A percentile compares a stretch with the other conserved stretches of the same genome.
Evolutionary conservation across 139 green algal genomes (phyloP).

Genomic region (Monoraphidium neglectum): DNA sequence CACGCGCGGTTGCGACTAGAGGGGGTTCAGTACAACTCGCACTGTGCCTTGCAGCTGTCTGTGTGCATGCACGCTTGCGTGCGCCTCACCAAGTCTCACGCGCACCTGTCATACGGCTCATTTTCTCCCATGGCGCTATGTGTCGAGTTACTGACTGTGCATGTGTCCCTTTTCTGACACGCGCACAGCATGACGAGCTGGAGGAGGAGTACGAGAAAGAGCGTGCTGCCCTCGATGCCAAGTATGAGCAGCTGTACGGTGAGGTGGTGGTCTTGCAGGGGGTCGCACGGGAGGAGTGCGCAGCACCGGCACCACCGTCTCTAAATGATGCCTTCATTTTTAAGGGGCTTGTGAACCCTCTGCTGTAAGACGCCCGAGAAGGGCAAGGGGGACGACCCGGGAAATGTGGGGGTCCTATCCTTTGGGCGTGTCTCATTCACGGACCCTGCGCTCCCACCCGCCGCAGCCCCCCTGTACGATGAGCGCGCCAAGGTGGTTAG

Average conservation of each 20-base stretch:
- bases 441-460: neutral
- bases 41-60: too few relatives aligned
- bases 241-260: slow-evolving; percentile 80
- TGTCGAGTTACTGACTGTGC: too few relatives aligned
- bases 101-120: too few relatives aligned
- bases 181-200: slow-evolving; percentile 71
- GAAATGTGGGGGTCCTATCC: too few relatives aligned
- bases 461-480: slow-evolving; percentile 74
- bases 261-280: neutral
- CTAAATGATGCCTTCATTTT: neutral
- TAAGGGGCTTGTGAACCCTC: neutral
- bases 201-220: slow-evolving; percentile 72
- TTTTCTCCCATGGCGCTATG: too few relatives aligned
- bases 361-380: too few relatives aligned
- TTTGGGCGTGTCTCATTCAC: neutral
- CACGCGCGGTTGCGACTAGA: too few relatives aligned
- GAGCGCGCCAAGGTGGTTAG: slow-evolving; percentile 70
- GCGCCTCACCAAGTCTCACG: too few relatives aligned
- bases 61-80: too few relatives aligned
- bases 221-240: slow-evolving; percentile 67
- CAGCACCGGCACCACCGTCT: neutral
- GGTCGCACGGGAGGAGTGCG: neutral
- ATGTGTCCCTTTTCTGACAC: too few relatives aligned
- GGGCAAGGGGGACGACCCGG: too few relatives aligned
- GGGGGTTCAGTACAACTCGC: too few relatives aligned